phyloP scores from a whole-genome alignment of 805 yeast species.

The Schwanniomyces pseudopolymorphus region DNA sequence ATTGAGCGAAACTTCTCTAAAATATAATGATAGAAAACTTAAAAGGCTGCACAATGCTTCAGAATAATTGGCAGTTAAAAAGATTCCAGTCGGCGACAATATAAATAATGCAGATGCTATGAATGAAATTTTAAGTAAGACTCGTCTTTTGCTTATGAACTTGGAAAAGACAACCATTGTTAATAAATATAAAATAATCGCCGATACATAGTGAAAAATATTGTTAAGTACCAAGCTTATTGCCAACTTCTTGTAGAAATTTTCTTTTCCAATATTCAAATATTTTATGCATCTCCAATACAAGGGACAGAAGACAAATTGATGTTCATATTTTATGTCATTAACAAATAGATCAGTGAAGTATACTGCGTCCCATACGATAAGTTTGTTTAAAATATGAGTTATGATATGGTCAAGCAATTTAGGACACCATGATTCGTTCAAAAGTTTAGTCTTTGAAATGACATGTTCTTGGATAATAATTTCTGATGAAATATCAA shows the following conservation, averaged over 20 bases:
- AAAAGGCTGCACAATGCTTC: slow-evolving; percentile 70
- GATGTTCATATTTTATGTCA: slow-evolving; percentile 73
- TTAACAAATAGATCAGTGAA: slow-evolving; percentile 57
- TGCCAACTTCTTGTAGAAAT: slow-evolving; percentile 46
- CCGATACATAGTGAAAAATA: slow-evolving; percentile 48
- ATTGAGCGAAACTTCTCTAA: slow-evolving; percentile 42
- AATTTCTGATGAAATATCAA: slow-evolving; percentile 49
- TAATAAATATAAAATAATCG: slow-evolving; percentile 48
- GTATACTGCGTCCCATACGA: slow-evolving; percentile 87
- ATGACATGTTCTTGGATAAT: slow-evolving; percentile 19
- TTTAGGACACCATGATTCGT: slow-evolving; percentile 2
- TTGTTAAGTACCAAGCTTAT: slow-evolving; percentile 53
- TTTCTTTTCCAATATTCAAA: slow-evolving; percentile 16
- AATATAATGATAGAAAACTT: slow-evolving; percentile 54
- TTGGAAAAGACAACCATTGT: slow-evolving; percentile 37
- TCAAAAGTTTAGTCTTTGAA: slow-evolving; percentile 1
- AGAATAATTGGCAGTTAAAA: slow-evolving; percentile 69
- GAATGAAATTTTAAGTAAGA: slow-evolving; percentile 17
- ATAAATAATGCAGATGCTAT: slow-evolving; percentile 47
- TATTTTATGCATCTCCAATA: slow-evolving; percentile 60
- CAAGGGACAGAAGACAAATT: slow-evolving; percentile 79
- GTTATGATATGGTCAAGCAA: slow-evolving; percentile 6
- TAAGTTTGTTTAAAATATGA: slow-evolving; percentile 48
- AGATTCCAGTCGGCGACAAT: slow-evolving; percentile 79
- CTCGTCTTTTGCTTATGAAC: slow-evolving; percentile 15